phyloP scores from a whole-genome alignment of 2,329 filamentous ascomycete genomes.

The Aspergillus ustus region DNA sequence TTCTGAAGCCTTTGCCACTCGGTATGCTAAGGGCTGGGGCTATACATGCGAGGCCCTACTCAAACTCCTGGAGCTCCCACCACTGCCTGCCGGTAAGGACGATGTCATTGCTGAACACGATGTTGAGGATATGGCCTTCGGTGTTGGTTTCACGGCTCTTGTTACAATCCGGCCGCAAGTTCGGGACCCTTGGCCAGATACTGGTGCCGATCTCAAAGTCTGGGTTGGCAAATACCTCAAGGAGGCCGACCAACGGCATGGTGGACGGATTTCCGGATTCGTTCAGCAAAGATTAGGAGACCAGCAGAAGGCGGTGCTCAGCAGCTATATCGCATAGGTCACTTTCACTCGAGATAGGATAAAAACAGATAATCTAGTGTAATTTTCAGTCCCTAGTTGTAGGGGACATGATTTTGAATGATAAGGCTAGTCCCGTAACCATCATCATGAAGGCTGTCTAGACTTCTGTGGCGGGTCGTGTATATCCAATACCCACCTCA shows the following conservation, averaged over 20 bases:
- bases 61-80: constrained; percentile 86
- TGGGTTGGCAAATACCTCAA: constrained; percentile 87
- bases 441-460: not conserved
- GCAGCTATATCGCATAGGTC: constrained; percentile 51
- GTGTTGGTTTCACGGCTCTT: constrained; percentile 89
- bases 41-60: constrained; percentile 89
- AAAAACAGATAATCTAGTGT: not conserved
- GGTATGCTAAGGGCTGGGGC: constrained; percentile 87
- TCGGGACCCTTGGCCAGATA: constrained; percentile 83
- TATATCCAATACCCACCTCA: not conserved
- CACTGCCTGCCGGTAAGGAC: constrained; percentile 70
- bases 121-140: constrained; percentile 93
- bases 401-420: not conserved
- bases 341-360: not conserved
- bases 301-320: constrained; percentile 58
- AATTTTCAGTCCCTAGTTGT: not conserved
- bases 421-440: not conserved
- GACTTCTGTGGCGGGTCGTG: not conserved
- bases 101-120: constrained; percentile 85
- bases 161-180: constrained; percentile 81
- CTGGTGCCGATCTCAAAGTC: constrained; percentile 72
- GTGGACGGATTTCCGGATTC: constrained; percentile 71
- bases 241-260: constrained; percentile 74
- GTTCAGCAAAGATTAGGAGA: constrained; percentile 71
- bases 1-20: constrained; percentile 78